phyloP scores from a whole-genome alignment of 208 protist genomes.

The Borovskyia barvae region DNA sequence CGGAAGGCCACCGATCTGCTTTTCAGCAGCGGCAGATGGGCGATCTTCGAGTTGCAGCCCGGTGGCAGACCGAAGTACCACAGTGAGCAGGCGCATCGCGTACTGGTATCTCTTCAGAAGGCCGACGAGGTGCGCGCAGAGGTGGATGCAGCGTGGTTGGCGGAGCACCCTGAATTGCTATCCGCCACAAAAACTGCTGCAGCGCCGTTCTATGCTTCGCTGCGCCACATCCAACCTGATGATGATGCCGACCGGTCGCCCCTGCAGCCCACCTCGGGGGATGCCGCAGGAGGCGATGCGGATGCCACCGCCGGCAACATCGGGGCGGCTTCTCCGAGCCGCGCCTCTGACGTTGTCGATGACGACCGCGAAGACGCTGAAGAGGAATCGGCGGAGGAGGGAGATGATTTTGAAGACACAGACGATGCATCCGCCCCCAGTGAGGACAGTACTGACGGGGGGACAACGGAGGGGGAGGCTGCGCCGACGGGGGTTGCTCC shows the following conservation, averaged over 20 bases:
- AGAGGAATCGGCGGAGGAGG: background rate
- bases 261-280: no score
- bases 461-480: conserved; percentile 7
- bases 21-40: conserved; percentile 75
- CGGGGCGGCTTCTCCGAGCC: no score
- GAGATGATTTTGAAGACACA: background rate
- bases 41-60: conserved; percentile 68
- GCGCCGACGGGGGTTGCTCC: conserved; percentile 1
- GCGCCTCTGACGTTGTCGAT: background rate
- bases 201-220: background rate
- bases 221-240: background rate
- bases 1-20: conserved; percentile 60
- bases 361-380: background rate
- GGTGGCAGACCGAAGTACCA: conserved; percentile 46
- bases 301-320: no score
- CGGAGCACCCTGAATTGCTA: conserved; percentile 7
- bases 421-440: no score
- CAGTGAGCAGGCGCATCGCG: conserved; percentile 24
- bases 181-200: background rate
- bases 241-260: background rate
- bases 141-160: conserved; percentile 20
- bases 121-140: conserved; percentile 28
- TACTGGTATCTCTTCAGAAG: conserved; percentile 56
- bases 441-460: conserved; percentile 9
- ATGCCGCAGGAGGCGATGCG: background rate